Base-by-base conservation (phyloP, 257 asterid species). In the Cinchona pubescens region DNA sequence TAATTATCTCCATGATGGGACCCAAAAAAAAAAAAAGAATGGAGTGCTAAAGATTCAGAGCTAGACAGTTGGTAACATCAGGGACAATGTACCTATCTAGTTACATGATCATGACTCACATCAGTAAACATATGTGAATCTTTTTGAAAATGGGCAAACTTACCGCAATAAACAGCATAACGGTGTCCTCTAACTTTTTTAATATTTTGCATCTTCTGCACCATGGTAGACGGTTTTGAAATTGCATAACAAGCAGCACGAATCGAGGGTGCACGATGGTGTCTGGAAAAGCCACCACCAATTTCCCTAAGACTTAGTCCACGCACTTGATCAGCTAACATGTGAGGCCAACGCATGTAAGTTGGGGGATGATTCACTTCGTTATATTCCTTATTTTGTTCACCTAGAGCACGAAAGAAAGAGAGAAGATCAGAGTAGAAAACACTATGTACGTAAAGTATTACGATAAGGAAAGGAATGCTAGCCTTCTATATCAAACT, bases 321-420 rank as follows among this genome's bases (percentile, higher is more conserved):
- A 76, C 88, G 97, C 78, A 92, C 93, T 82, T 90, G 97, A 84
- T 92, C 97, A 27, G 95, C 97, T 65, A 68, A 80, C 88, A 83
- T 87, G 88, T 94, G 97, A 76, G 98, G 98, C 97, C 97, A 94
- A 72, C 97, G 96, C 87, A 90, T 78, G 88, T 89, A 84, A 81
- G 81, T 76, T 15, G 90, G 94, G 56, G 92, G 94, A 61, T 62
- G 88, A 78, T 72, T 82, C 70, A 78, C 81, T 69, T 88, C 85
- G 72, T 67, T 76, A 67, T 82, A 86, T 73, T 60, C 83, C 87
- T 63, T 84, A 79, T 51, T 81, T 70, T 80, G 84, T 84, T 87
- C 93, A 85, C 93, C 98, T 94, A 40, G 56, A 66, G 76, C 67
- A 77, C 79, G 77, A 85, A 75, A 79, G 77, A 84, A 82, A 86